Evolutionary conservation across 352 stramenopile species (phyloP), one percentile per base, ranked within the genome.

Genomic region (Blastocystis sp.): DNA sequence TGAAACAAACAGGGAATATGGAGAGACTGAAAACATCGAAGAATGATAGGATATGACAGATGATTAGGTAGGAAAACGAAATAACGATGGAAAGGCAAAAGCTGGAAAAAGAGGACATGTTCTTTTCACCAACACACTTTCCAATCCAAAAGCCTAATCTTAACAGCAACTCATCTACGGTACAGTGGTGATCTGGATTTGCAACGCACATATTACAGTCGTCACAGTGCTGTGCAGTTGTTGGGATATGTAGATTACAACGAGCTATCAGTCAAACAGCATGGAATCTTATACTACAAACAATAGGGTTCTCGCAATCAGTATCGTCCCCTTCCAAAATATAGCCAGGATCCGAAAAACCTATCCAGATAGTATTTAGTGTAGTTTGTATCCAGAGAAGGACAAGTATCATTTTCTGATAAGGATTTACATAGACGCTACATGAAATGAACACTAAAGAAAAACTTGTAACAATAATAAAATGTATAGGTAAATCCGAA

Each of bases 151-250:
- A 26, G 24, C 73, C 73, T 85, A 47, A 8, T 26, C 4, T 45
- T 68, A 45, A 66, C 13, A 24, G 5, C 3, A 9, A 20, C 9
- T 8, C 0, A 69, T 3, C n/a, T n/a, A 8, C 34, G 43, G 8
- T 20, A 85, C 73, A 85, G 39, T 85, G 73, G 34, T 85, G 73
- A 50, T 85, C 73, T 30, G 20, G 50, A 47, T 65, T 55, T 30
- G 43, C 20, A 6, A 85, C 73, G 24, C 73, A 85, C 18, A 85
- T 37, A 30, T 24, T 47, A 20, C 73, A 85, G 13, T 85, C 47
- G 26, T 66, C 30, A 47, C 73, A 85, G 8, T 85, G 73, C 3
- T 66, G n/a, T 2, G 73, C 34, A 30, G 9, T 41, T 37, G 37
- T 9, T 2, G 73, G 50, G 9, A 85, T 34, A 20, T 68, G 45